Evolutionary conservation across 2,329 filamentous ascomycete genomes (phyloP), one percentile per base, ranked within the genome.

Genomic region (Ascochyta pisi): DNA sequence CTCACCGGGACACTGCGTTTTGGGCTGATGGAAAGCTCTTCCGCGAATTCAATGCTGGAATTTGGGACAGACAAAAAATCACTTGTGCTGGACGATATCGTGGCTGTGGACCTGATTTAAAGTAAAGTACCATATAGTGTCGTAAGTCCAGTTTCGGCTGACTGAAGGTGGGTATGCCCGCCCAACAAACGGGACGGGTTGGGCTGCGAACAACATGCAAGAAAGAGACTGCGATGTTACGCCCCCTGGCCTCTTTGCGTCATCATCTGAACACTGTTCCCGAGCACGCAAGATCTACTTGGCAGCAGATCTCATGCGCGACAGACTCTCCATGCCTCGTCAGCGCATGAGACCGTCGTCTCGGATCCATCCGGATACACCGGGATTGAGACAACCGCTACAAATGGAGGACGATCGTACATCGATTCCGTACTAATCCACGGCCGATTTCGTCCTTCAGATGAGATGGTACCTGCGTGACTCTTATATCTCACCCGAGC

Each of bases 221-320:
- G 12, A 16, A 43, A 31, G 10, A 27, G 23, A n/a, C 6, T 10
- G 6, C 22, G 26, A 6, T 16, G 19, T 43, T 16, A 27, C 15
- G 33, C 26, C 26, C 39, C 31, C 44, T 38, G 33, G 16, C 26
- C 19, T 16, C 38, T 23, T 29, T 34, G 33, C 43, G 38, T 51
- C 38, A 48, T 39, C 29, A 19, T 39, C 47, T 29, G 38, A 15
- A 50, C 37, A 35, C 29, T 33, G 41, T 54, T 23, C 24, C 41
- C 19, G 22, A 34, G 22, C 27, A 44, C 40, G n/a, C 46, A 29
- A 26, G 40, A 46, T 46, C 29, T 55, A 35, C 52, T 50, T 50
- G 46, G 52, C 41, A 23, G 22, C 13, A 37, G 13, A 37, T 26
- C n/a, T 10, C 38, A 29, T 13, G n/a, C 27, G 31, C 3, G 29